Conservation (phyloP, 176 grass and related monocot genomes). For the Ensete ventricosum region DNA sequence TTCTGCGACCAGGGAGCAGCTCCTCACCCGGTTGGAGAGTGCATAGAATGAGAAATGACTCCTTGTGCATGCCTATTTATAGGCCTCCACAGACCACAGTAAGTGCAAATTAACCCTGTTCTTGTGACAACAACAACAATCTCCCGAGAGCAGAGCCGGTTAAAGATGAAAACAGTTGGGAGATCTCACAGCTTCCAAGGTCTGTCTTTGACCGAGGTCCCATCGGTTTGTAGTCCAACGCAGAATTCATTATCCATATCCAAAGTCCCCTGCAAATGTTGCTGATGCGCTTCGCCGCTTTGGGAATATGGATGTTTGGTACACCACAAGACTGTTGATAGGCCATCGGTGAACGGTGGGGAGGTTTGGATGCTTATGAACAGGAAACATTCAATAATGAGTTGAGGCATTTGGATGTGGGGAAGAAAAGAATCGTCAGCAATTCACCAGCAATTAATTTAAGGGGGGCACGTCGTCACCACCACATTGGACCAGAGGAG, state of each 20-base stretch:
- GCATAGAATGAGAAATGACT: background rate
- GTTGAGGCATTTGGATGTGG: no score
- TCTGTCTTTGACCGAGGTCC: background rate
- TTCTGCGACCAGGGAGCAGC: background rate
- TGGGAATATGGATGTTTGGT: no score
- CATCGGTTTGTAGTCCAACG: background rate
- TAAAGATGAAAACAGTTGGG: background rate
- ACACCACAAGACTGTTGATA: no score
- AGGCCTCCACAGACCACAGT: background rate
- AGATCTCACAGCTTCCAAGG: background rate
- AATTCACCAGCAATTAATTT: background rate
- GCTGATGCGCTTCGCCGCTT: no score
- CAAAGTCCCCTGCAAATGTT: background rate
- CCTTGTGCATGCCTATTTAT: background rate
- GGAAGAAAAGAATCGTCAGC: background rate
- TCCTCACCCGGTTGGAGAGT: no score
- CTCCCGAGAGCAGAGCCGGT: background rate
- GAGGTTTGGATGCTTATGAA: no score
- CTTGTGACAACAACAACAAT: no score
- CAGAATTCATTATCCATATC: background rate
- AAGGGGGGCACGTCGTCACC: conserved; percentile 10
- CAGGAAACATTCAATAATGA: no score
- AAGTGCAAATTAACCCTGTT: no score
- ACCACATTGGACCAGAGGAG: conserved; percentile 3
- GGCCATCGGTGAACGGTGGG: no score